Conservation (phyloP, 2,329 filamentous ascomycete genomes). For the Dactylellina drechsleri region DNA sequence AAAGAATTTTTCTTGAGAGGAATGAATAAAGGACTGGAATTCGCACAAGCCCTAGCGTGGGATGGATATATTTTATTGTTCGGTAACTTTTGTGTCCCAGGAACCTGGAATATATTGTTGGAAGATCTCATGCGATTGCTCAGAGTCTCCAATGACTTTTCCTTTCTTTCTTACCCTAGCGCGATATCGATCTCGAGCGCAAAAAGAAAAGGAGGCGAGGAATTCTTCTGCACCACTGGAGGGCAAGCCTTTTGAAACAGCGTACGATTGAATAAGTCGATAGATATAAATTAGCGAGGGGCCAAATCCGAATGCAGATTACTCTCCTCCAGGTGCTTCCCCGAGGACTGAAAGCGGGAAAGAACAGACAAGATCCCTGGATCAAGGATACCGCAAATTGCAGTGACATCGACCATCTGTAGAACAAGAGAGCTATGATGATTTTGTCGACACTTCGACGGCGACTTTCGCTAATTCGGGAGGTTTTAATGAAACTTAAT, state of each 20-base stretch:
- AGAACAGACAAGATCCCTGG: conserved; percentile 37
- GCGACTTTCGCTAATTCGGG: conserved; percentile 12
- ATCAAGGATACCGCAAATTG: conserved; percentile 28
- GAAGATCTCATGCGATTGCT: conserved; percentile 28
- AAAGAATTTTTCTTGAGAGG: conserved; percentile 25
- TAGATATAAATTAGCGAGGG: conserved; percentile 54
- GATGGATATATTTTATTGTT: conserved; percentile 48
- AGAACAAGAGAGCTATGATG: neutral
- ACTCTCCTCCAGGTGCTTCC: conserved; percentile 32
- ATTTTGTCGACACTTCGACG: conserved; percentile 27
- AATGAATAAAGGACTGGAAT: conserved; percentile 16
- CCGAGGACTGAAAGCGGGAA: conserved; percentile 53
- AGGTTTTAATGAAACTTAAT: neutral
- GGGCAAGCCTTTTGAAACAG: conserved; percentile 51
- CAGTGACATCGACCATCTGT: conserved; percentile 7
- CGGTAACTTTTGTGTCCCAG: conserved; percentile 30
- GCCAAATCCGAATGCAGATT: conserved; percentile 48
- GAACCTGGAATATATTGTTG: conserved; percentile 50
- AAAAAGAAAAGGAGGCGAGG: conserved; percentile 45
- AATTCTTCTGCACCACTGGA: conserved; percentile 15
- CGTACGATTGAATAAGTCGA: conserved; percentile 19
- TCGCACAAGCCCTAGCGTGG: conserved; percentile 48
- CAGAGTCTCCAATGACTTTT: conserved; percentile 16
- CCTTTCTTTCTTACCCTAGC: conserved; percentile 4
- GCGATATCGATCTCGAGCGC: conserved; percentile 11